Evolutionary conservation across 129 eudicot genomes (phyloP).

Genomic region (Sambucus nigra): DNA sequence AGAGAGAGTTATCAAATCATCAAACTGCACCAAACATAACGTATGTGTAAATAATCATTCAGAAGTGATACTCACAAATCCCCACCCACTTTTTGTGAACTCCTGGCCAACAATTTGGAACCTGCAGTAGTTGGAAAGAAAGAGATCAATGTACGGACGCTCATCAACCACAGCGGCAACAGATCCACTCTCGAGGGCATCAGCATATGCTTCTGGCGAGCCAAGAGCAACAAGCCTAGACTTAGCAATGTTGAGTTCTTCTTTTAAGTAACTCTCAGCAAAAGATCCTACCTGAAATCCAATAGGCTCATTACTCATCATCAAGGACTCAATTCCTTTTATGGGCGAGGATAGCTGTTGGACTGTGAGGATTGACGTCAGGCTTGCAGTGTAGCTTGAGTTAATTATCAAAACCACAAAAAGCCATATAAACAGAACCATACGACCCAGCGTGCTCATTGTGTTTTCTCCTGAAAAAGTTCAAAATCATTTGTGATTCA

Average conservation of each 20-base stretch:
- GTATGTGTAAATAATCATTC: no score
- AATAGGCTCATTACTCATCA: conserved; percentile 41
- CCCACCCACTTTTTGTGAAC: conserved; percentile 86
- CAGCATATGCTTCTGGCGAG: conserved; percentile 78
- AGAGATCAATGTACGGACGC: conserved; percentile 68
- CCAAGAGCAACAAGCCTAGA: conserved; percentile 69
- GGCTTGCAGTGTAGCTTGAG: conserved; percentile 97
- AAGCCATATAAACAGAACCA: conserved; percentile 82
- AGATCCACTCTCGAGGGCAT: conserved; percentile 42
- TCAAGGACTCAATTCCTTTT: conserved; percentile 64
- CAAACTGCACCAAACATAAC: not conserved
- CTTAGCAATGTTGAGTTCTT: conserved; percentile 63
- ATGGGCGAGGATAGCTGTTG: conserved; percentile 75
- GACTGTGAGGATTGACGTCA: conserved; percentile 86
- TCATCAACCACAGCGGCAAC: conserved; percentile 92
- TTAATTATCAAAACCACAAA: conserved; percentile 75
- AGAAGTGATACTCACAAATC: conserved; percentile 62
- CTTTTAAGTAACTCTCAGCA: conserved; percentile 57
- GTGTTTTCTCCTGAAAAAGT: conserved; percentile 86
- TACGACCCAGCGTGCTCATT: conserved; percentile 72
- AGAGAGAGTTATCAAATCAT: not conserved
- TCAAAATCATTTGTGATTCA: conserved; percentile 1
- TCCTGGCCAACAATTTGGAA: conserved; percentile 68
- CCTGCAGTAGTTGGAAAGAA: conserved; percentile 52
- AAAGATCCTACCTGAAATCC: conserved; percentile 88